Percentiles rank a stretch among this genome's conserved stretches.
Evolutionary conservation across 257 asterid genomes (phyloP).

Genomic region (Oldenlandia corymbosa): DNA sequence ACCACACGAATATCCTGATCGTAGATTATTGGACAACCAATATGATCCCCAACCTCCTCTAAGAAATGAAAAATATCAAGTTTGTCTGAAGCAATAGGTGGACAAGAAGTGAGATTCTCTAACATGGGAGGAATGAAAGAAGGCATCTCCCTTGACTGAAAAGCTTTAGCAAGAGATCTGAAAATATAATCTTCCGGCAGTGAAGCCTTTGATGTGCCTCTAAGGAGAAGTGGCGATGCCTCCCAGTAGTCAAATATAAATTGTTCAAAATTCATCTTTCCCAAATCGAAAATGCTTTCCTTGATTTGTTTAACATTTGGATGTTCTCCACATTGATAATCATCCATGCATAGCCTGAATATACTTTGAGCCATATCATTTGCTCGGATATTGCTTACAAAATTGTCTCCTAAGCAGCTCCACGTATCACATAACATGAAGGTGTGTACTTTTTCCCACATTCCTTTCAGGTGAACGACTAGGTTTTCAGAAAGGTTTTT

Average conservation of each 20-base stretch:
- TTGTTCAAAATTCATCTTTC: slow-evolving; percentile 27
- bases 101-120: slow-evolving; percentile 49
- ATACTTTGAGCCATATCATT: slow-evolving; percentile 53
- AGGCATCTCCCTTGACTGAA: slow-evolving; percentile 36
- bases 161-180: slow-evolving; percentile 35
- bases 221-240: slow-evolving; percentile 44
- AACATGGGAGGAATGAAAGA: slow-evolving; percentile 45
- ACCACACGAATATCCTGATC: slow-evolving; percentile 70
- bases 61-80: slow-evolving; percentile 49
- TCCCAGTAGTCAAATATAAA: slow-evolving; percentile 62
- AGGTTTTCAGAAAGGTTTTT: slow-evolving; percentile 27
- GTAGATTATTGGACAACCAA: slow-evolving; percentile 61
- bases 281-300: slow-evolving; percentile 36
- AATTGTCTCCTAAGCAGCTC: slow-evolving; percentile 19
- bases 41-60: slow-evolving; percentile 41
- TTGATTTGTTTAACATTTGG: slow-evolving; percentile 22
- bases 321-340: slow-evolving; percentile 13
- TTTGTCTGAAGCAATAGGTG: slow-evolving; percentile 63
- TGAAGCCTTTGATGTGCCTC: slow-evolving; percentile 29
- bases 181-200: slow-evolving; percentile 28
- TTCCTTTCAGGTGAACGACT: slow-evolving; percentile 26
- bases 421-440: slow-evolving; percentile 21
- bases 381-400: slow-evolving; percentile 31
- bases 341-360: slow-evolving; percentile 47
- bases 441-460: slow-evolving; percentile 42